phyloP scores from a whole-genome alignment of 257 asterid species.

The Solanum tarijense region DNA sequence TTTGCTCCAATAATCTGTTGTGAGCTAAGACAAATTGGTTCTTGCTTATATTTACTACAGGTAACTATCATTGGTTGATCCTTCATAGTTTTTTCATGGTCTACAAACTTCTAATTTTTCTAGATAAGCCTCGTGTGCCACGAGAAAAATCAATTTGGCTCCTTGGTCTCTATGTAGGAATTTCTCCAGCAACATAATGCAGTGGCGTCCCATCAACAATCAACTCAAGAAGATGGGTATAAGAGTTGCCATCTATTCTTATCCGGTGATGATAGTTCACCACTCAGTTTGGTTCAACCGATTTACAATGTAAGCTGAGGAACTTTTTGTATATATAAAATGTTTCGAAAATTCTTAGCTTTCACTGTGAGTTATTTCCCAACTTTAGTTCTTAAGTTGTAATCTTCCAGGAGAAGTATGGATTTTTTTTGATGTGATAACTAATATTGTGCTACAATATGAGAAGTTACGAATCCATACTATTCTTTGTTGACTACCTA shows the following conservation, averaged over 20 bases:
- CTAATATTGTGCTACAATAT: neutral
- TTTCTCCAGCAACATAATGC: conserved; percentile 10
- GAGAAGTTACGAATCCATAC: neutral
- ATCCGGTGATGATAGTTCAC: conserved; percentile 44
- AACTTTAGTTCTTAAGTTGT: neutral
- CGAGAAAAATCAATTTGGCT: neutral
- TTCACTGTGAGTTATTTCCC: neutral
- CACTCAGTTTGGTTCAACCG: conserved; percentile 35
- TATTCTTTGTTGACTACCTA: neutral
- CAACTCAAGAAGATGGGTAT: conserved; percentile 30
- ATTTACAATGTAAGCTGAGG: conserved; percentile 39
- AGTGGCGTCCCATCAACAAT: neutral
- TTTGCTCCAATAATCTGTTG: neutral
- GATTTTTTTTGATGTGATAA: neutral
- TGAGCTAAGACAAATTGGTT: neutral
- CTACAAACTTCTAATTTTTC: neutral
- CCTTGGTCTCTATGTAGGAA: conserved; percentile 24
- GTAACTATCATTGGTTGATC: neutral
- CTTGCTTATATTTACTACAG: neutral
- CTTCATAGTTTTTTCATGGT: neutral
- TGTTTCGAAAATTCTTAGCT: neutral
- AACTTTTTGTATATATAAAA: neutral
- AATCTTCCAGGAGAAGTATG: neutral
- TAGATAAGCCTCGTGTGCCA: neutral
- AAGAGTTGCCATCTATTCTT: conserved; percentile 35